These are phyloP conservation scores for Arctium minus DNA, from an alignment of 129 eudicot genomes.

Conservation along the genomic window DNA sequence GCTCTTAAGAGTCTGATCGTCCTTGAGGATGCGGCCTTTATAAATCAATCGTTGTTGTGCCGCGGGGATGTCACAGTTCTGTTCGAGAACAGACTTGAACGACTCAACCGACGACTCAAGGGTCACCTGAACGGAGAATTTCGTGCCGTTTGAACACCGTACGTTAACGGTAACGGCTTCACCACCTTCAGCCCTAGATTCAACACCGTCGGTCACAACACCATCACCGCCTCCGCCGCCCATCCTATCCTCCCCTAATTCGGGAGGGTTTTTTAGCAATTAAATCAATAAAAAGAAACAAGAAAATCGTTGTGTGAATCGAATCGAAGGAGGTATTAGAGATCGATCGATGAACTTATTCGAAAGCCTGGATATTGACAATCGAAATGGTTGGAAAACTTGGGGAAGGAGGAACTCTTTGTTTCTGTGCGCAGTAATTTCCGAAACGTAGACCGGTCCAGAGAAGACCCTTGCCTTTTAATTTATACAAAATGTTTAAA, in stretches of 20 bases:
- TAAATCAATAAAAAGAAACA: neutral
- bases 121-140: constrained; percentile 48
- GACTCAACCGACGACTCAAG: constrained; percentile 52
- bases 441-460: constrained; percentile 15
- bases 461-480: neutral
- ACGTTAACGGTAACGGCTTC: constrained; percentile 50
- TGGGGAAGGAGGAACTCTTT: constrained; percentile 36
- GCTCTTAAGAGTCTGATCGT: constrained; percentile 65
- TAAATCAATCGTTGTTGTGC: constrained; percentile 70
- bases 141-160: constrained; percentile 59
- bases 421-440: constrained; percentile 8
- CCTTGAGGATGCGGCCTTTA: constrained; percentile 76
- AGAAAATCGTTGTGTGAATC: constrained; percentile 3
- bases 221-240: constrained; percentile 34
- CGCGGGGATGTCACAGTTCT: constrained; percentile 55
- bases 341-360: constrained; percentile 11
- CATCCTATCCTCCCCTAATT: constrained; percentile 18
- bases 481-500: constrained; percentile 1
- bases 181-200: constrained; percentile 15
- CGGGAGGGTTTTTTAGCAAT: constrained; percentile 4
- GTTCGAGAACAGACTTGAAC: constrained; percentile 51
- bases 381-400: constrained; percentile 15
- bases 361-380: neutral
- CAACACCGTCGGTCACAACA: constrained; percentile 20
- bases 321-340: constrained; percentile 14